Base-by-base conservation (phyloP, 2,329 filamentous ascomycete species). In the Cytospora paraplurivora region DNA sequence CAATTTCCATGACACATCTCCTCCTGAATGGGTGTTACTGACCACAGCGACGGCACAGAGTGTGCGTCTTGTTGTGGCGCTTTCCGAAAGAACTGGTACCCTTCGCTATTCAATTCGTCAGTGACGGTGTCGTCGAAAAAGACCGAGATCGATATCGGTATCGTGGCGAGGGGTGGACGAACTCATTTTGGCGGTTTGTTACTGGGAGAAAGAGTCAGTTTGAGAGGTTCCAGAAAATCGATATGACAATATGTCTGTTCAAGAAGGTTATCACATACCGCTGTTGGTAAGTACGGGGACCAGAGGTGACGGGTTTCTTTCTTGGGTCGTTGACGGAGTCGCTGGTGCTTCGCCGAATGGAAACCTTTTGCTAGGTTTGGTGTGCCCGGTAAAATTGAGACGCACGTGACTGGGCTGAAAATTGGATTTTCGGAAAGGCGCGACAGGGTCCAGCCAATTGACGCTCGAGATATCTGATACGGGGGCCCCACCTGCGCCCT, bases 21-120 rank as follows among this genome's bases (percentile, higher is more conserved):
- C 19, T 10, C 21, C 8, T 41, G 41, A 55, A 62, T 66, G 62
- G 67, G 47, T 56, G 68, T 70, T 75, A 92, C 91, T 87, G 83
- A 95, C 92, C 93, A 88, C 93, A 97, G 85, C 93, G 93, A 88
- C 93, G 90, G 91, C 93, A 97, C 82, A 97, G 85, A 81, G 90
- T 93, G 89, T 97, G 93, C 86, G 93, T 92, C 89, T 67, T 66
- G 53, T 51, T 59, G 58, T 68, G 62, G 37, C 52, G 57, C 59
- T 62, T 64, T 63, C 60, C 60, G 65, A 67, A 67, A 60, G 63
- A 63, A 61, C 60, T 63, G 53, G 60, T 68, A 58, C 60, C 62
- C 62, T 68, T 67, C 66, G 67, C 65, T 67, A 54, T 63, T 55
- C 32, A 47, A 41, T 44, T 37, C 52, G 62, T 66, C 62, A 66